A percentile compares a stretch with the other conserved stretches of the same genome.
Conservation (phyloP, 2,329 filamentous ascomycete genomes). For the Beauveria medogensis region DNA sequence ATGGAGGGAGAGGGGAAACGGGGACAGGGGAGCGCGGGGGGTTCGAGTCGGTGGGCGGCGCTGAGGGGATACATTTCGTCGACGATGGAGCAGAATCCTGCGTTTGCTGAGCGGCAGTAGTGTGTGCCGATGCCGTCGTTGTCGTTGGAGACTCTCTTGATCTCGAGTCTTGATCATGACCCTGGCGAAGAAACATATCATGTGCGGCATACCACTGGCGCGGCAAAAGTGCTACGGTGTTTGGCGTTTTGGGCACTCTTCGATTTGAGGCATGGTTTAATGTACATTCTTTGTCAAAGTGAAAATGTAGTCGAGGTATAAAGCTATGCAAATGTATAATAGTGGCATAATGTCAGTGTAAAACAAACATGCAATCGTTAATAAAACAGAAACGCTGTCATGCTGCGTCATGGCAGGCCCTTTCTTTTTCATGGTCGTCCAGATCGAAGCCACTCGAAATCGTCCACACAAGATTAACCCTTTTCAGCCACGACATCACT, state of each 20-base stretch:
- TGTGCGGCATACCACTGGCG: too few species aligned
- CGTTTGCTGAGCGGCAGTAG: slow-evolving; percentile 42
- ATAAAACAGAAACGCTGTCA: neutral
- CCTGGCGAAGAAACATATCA: too few species aligned
- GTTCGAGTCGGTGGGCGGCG: slow-evolving; percentile 64
- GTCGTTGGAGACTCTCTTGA: too few species aligned
- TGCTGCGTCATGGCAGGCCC: neutral
- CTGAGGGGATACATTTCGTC: slow-evolving; percentile 75
- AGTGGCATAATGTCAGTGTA: neutral
- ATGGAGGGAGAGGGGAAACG: neutral
- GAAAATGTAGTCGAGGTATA: neutral
- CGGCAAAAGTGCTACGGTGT: neutral
- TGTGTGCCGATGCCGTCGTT: neutral
- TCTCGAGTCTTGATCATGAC: too few species aligned
- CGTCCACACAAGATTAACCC: too few species aligned
- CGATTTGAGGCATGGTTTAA: neutral
- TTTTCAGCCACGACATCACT: too few species aligned
- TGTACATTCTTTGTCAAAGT: neutral
- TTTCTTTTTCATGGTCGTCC: neutral
- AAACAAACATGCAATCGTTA: neutral
- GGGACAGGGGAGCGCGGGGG: slow-evolving; percentile 10
- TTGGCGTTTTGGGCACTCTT: neutral
- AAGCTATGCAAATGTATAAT: slow-evolving; percentile 8
- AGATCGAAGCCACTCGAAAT: too few species aligned
- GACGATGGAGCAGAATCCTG: slow-evolving; percentile 83